phyloP scores from a whole-genome alignment of 305 asterid species.

The Fraxinus velutina region DNA sequence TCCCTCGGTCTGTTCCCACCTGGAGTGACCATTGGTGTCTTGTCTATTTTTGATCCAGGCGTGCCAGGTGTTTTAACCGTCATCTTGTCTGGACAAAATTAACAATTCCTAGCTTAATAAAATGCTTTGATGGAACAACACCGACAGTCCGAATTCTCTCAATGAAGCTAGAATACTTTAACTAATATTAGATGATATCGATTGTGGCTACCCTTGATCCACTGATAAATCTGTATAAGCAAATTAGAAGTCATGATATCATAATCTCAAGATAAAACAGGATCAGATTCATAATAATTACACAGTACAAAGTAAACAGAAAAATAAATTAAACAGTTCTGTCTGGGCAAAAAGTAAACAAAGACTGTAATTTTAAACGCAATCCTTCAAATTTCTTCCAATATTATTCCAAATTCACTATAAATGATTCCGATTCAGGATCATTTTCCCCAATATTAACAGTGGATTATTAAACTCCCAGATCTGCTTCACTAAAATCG shows the following conservation, averaged over 20 bases:
- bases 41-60: slow-evolving; percentile 68
- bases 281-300: background rate
- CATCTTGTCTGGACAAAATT: slow-evolving; percentile 37
- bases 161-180: background rate
- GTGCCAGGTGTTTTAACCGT: slow-evolving; percentile 70
- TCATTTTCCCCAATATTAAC: background rate
- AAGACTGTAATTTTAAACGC: background rate
- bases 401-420: background rate
- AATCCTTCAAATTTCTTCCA: background rate
- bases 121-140: background rate
- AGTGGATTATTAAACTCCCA: background rate
- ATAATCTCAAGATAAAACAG: background rate
- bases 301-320: background rate
- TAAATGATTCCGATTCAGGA: background rate
- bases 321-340: background rate
- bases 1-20: slow-evolving; percentile 62
- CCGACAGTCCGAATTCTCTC: background rate
- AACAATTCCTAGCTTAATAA: background rate
- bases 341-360: background rate
- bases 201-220: background rate
- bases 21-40: slow-evolving; percentile 68
- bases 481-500: background rate
- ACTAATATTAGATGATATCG: background rate
- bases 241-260: background rate
- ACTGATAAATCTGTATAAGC: slow-evolving; percentile 10